Percentiles rank a stretch among this genome's conserved stretches.
These are phyloP conservation scores for Fraxinus latifolia DNA, from an alignment of 305 asterid species.

Conservation along the genomic window DNA sequence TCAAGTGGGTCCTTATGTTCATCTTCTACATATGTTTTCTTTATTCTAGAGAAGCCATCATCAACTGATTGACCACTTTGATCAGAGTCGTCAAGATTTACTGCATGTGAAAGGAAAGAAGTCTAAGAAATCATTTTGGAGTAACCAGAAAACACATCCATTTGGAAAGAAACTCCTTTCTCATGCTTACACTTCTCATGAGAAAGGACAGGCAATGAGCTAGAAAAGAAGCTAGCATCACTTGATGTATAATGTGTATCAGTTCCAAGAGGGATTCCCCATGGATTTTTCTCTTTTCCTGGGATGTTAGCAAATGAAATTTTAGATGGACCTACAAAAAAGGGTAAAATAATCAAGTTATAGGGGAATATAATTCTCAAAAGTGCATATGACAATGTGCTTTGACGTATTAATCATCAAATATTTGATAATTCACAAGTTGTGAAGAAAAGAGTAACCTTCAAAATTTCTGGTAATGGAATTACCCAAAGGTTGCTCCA, in stretches of 20 bases:
- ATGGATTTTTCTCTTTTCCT: constrained; percentile 34
- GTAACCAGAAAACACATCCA: neutral
- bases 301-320: constrained; percentile 24
- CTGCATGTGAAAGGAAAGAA: constrained; percentile 40
- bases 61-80: constrained; percentile 37
- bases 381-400: neutral
- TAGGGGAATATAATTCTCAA: neutral
- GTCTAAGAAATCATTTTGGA: constrained; percentile 15
- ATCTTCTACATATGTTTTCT: constrained; percentile 30
- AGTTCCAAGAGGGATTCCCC: constrained; percentile 33
- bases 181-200: constrained; percentile 38
- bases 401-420: neutral
- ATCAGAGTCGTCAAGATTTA: constrained; percentile 44
- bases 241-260: constrained; percentile 33
- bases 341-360: neutral
- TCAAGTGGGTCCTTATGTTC: constrained; percentile 36
- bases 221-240: constrained; percentile 48
- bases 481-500: constrained; percentile 29
- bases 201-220: constrained; percentile 48
- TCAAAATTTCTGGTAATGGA: constrained; percentile 20
- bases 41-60: constrained; percentile 47
- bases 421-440: neutral
- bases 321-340: constrained; percentile 20
- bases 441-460: constrained; percentile 15
- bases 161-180: neutral